phyloP scores from a whole-genome alignment of 768 basidiomycete genomes.

The Phaeolepiota aurea region DNA sequence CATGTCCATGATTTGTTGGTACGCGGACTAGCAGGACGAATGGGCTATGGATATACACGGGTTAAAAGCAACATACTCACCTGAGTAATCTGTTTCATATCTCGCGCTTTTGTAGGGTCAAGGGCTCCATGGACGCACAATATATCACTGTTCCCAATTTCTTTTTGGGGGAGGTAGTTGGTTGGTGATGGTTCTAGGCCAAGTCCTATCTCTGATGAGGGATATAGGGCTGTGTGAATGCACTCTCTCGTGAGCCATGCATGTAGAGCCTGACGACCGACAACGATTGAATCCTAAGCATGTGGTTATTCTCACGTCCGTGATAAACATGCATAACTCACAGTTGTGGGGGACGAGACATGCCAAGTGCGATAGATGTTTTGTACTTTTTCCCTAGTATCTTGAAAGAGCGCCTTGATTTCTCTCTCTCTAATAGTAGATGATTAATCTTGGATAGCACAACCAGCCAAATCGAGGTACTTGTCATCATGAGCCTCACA shows the following conservation, averaged over 20 bases:
- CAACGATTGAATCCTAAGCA: constrained; percentile 42
- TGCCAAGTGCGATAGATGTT: constrained; percentile 61
- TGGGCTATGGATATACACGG: neutral
- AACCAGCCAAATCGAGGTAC: constrained; percentile 24
- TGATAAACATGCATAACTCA: constrained; percentile 15
- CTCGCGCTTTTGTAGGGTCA: constrained; percentile 46
- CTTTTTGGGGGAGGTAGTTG: constrained; percentile 9
- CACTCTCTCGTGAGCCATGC: constrained; percentile 46
- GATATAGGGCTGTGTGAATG: constrained; percentile 16
- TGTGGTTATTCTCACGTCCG: neutral
- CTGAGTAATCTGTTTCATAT: constrained; percentile 63
- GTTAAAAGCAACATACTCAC: constrained; percentile 21
- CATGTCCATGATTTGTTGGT: constrained; percentile 29
- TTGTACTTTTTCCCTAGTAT: constrained; percentile 43
- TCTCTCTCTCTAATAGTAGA: constrained; percentile 31
- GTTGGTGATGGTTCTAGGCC: neutral
- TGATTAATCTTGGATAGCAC: neutral
- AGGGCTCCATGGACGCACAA: constrained; percentile 55
- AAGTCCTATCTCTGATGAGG: neutral
- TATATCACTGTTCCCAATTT: constrained; percentile 36
- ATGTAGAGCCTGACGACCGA: constrained; percentile 52
- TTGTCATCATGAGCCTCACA: constrained; percentile 40
- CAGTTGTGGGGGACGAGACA: constrained; percentile 36
- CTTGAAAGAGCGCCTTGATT: constrained; percentile 35
- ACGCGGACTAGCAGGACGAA: constrained; percentile 28